phyloP scores from a whole-genome alignment of 306 rosid species.

The Notholithocarpus densiflorus region DNA sequence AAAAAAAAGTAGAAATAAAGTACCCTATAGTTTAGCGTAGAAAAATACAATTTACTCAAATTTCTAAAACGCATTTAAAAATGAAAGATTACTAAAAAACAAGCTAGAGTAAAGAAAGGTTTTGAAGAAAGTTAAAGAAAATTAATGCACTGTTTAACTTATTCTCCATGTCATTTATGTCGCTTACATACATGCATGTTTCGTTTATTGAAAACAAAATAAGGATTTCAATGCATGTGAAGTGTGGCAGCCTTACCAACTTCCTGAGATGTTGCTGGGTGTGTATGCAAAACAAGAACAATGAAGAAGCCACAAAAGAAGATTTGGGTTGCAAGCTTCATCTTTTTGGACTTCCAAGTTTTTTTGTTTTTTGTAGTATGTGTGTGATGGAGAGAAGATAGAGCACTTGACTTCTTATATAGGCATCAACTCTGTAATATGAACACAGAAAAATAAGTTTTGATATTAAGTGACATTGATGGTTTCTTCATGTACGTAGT shows the following conservation, averaged over 20 bases:
- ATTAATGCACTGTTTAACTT: neutral
- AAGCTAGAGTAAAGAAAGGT: neutral
- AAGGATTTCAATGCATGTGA: neutral
- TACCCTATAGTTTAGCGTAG: no score
- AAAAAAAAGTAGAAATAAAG: neutral
- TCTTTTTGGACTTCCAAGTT: slow-evolving; percentile 7
- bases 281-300: slow-evolving; percentile 24
- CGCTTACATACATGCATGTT: neutral
- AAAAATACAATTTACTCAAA: no score
- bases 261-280: slow-evolving; percentile 37
- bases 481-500: neutral
- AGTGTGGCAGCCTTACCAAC: slow-evolving; percentile 39
- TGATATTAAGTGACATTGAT: neutral
- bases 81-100: neutral
- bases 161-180: neutral
- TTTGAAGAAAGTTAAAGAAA: neutral
- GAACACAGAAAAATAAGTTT: neutral
- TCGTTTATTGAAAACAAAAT: neutral
- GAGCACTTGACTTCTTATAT: neutral
- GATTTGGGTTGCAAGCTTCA: slow-evolving; percentile 14
- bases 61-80: neutral
- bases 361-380: neutral
- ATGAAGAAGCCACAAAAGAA: slow-evolving; percentile 30
- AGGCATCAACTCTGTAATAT: neutral
- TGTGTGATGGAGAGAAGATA: neutral